Base-by-base conservation (phyloP, 306 rosid species). In the Arachis hypogaea region DNA sequence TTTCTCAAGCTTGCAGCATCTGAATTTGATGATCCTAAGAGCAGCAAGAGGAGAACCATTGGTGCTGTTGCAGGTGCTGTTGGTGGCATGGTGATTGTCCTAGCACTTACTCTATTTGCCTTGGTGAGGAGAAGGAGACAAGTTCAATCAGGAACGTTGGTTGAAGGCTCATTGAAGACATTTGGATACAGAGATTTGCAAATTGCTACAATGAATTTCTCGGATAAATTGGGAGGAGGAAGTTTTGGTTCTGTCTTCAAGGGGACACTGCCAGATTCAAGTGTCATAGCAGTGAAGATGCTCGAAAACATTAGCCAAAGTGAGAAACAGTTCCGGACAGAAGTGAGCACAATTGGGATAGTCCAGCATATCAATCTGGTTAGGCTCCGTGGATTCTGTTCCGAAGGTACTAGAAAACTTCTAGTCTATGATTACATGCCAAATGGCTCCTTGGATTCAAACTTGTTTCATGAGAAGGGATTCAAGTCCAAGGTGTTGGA, bases 161-260 rank as follows among this genome's bases (percentile, higher is more conserved):
- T 87, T 57, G 93, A 89, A 83, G 97, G 97, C 29, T 83, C 97
- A 7, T 66, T 91, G 86, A 47, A 77, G 80, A 93, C 92, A 62
- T 93, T 86, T 72, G 80, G 82, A 50, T 93, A 89, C 44, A 86
- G 88, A 82, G 96, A 93, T 77, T 47, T 93, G 78, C 96, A 85
- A 44, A 86, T 81, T 76, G 96, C 90, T 4, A 93, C 98, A 0
- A 93, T 87, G 88, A 89, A 91, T 66, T 93, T 93, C 88, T 93
- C 96, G 0, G 93, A 93, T 6, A 91, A 87, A 69, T 80, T 93
- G 4, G 98, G 97, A 28, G 97, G 90, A 52, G 98, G 97, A 14
- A 97, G 96, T 18, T 93, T 93, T 68, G 98, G 98, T 77, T 93
- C 89, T 10, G 93, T 93, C 29, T 93, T 91, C 86, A 91, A 85